phyloP scores from a whole-genome alignment of 768 basidiomycete species.

The Russula earlei region DNA sequence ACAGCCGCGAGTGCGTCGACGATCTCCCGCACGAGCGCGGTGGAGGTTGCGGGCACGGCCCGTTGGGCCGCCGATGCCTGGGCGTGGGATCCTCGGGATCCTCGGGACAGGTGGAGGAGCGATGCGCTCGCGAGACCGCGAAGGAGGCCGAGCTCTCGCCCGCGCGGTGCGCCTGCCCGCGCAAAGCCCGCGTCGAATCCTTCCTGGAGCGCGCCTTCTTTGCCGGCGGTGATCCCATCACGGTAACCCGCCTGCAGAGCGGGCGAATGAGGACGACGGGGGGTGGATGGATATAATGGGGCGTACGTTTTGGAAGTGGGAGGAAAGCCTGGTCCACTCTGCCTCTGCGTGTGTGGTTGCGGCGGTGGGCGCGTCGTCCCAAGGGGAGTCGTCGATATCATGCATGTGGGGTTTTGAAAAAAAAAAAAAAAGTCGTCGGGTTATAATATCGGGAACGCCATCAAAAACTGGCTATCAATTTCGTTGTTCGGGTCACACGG shows the following conservation, averaged over 20 bases:
- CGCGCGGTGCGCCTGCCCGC: constrained; percentile 58
- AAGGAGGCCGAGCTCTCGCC: constrained; percentile 66
- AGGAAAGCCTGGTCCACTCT: constrained; percentile 62
- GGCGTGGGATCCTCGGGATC: too few relatives aligned
- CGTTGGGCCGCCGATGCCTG: too few relatives aligned
- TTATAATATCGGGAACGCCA: too few relatives aligned
- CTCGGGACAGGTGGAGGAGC: constrained; percentile 13
- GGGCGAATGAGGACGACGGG: neutral
- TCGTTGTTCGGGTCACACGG: too few relatives aligned
- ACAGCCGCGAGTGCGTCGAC: constrained; percentile 46
- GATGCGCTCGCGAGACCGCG: constrained; percentile 52
- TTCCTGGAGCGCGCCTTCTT: constrained; percentile 75
- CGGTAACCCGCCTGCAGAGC: constrained; percentile 73
- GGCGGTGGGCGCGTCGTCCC: neutral
- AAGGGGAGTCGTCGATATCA: constrained; percentile 2
- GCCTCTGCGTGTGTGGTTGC: constrained; percentile 17
- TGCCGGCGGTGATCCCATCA: constrained; percentile 92
- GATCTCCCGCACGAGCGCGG: constrained; percentile 34
- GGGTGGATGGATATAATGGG: neutral
- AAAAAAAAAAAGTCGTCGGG: too few relatives aligned
- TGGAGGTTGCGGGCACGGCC: constrained; percentile 21
- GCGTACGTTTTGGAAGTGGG: constrained; percentile 64
- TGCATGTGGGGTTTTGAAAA: too few relatives aligned
- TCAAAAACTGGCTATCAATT: too few relatives aligned
- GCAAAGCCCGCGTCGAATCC: constrained; percentile 89